These are phyloP conservation scores for Ophiostoma ips DNA, from an alignment of 2,329 filamentous ascomycete species.

Conservation along the genomic window DNA sequence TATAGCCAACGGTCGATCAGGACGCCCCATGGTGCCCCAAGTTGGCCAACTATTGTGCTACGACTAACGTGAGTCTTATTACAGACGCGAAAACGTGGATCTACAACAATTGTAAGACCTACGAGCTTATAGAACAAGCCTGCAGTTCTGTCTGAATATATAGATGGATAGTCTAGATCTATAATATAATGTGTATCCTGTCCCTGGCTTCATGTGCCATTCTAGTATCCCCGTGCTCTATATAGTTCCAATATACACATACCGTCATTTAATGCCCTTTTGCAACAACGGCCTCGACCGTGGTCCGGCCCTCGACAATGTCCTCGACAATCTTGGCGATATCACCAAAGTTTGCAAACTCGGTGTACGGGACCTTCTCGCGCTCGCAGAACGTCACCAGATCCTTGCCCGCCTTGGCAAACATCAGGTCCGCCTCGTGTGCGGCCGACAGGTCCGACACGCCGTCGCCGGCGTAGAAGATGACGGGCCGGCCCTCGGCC, in stretches of 20 bases:
- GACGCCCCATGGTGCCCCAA: no score
- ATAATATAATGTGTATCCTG: not conserved
- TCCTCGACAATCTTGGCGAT: constrained; percentile 13
- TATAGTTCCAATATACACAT: no score
- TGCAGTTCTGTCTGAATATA: no score
- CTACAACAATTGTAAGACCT: no score
- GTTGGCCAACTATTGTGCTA: no score
- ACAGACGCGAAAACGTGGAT: no score
- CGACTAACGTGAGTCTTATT: no score
- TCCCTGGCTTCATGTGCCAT: not conserved
- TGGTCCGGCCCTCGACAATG: constrained; percentile 14
- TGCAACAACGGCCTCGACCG: constrained; percentile 9
- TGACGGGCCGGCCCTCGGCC: constrained; percentile 50
- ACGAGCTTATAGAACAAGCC: no score
- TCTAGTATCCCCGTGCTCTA: no score
- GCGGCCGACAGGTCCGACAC: constrained; percentile 88
- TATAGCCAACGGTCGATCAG: no score
- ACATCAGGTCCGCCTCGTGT: constrained; percentile 81
- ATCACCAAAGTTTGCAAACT: constrained; percentile 42
- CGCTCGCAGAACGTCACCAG: constrained; percentile 15
- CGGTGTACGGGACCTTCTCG: constrained; percentile 38
- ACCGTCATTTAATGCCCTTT: not conserved
- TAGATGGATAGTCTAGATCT: no score
- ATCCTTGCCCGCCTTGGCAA: constrained; percentile 72
- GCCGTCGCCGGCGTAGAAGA: constrained; percentile 93